Base-by-base conservation (phyloP, 2,329 filamentous ascomycete species). In the Thyridium curvatum region DNA sequence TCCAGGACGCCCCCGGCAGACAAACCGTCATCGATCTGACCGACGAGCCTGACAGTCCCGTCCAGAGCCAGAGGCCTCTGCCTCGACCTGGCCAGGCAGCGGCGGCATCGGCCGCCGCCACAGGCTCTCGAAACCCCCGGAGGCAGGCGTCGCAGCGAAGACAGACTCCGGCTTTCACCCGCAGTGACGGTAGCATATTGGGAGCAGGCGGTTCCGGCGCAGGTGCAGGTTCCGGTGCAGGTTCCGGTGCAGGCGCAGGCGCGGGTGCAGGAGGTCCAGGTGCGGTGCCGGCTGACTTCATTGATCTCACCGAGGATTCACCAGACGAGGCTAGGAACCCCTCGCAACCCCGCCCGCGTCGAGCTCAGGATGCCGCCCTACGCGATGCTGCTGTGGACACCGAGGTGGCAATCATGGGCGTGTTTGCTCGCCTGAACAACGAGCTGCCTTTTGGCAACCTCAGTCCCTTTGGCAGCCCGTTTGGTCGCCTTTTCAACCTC, bases 251-350 rank as follows among this genome's bases (percentile, higher is more conserved):
- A 26, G 21, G 6, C 6, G 6, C 21, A 26, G 21, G 21, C 6
- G 6, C 6, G 10, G 21, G 21, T 10, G 21, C 6, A 26, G 21
- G 21, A 26, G 21, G 21, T 6, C 6, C 6, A 26, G 6, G 6
- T 10, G 21, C 21, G 21, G 21, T 10, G 21, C 3, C 39, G 47
- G 5, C 34, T 54, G 2, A 58, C 52, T 55, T 76, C 18, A 75
- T 78, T 38, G 74, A 78, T 48, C 62, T 78, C 9, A 78, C 74
- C 3, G 58, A 57, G 18, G 71, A 76, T 41, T 62, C 61, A 7
- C 58, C 62, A 13, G 60, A 63, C 28, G 34, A 31, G 12, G 18
- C 32, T 29, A 51, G 30, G 38, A 46, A 4, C 26, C 33, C 12
- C 32, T 35, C 13, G 28, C 12, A 28, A n/a, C 39, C 31, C 18